These are phyloP conservation scores for Vicia sativa DNA, from an alignment of 306 rosid genomes.

Conservation along the genomic window DNA sequence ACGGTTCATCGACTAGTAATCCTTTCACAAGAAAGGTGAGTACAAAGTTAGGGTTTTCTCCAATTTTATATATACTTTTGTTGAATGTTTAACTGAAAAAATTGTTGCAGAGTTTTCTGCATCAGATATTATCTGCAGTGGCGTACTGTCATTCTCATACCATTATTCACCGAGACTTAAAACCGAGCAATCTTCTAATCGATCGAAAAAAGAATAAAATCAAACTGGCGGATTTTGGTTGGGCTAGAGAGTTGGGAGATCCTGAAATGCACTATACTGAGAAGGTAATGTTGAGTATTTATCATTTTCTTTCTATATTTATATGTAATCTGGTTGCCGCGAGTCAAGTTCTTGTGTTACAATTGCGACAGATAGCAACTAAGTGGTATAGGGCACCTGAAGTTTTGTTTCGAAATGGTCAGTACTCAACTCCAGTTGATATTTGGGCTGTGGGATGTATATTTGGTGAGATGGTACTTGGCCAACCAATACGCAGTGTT, in stretches of 20 bases:
- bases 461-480: conserved; percentile 39
- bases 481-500: background rate
- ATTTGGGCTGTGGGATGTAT: conserved; percentile 42
- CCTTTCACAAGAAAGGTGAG: background rate
- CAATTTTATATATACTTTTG: background rate
- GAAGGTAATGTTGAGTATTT: background rate
- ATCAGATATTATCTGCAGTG: conserved; percentile 34
- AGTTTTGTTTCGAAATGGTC: background rate
- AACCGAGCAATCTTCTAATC: conserved; percentile 27
- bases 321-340: background rate
- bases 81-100: background rate
- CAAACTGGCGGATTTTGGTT: conserved; percentile 34
- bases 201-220: background rate
- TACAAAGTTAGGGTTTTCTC: background rate
- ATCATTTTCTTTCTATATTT: background rate
- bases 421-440: conserved; percentile 29
- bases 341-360: background rate
- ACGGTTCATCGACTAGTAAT: background rate
- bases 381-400: conserved; percentile 39
- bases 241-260: conserved; percentile 22
- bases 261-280: background rate
- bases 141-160: conserved; percentile 23
- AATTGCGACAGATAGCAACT: conserved; percentile 28
- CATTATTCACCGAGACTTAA: conserved; percentile 37
- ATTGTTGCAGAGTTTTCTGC: conserved; percentile 16